A percentile compares a stretch with the other conserved stretches of the same genome.
Conservation (phyloP, 305 asterid species). For the Solanum hybrid region DNA sequence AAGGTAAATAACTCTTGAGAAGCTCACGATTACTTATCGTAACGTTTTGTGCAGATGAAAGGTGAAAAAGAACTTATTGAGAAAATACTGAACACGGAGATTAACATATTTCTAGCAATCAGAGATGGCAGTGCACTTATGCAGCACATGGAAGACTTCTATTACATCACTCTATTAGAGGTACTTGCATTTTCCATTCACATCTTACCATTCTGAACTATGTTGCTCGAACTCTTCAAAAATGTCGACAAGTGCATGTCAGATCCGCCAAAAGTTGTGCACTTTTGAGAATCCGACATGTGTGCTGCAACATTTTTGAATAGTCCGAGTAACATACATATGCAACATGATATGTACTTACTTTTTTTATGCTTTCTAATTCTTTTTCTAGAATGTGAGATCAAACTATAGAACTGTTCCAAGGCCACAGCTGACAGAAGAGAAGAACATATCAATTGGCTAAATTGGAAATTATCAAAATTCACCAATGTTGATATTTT, state of each 20-base stretch:
- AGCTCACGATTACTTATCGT: background rate
- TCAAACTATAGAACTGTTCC: slow-evolving; percentile 52
- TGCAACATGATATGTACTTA: background rate
- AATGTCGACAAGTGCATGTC: too few species aligned
- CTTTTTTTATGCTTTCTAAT: background rate
- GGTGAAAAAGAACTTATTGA: slow-evolving; percentile 87
- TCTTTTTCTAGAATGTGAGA: slow-evolving; percentile 60
- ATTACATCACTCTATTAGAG: slow-evolving; percentile 78
- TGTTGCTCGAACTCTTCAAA: background rate
- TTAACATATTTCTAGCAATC: slow-evolving; percentile 75
- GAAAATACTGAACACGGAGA: slow-evolving; percentile 87
- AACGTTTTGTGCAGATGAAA: slow-evolving; percentile 54
- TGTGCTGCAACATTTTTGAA: background rate
- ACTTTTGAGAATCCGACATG: background rate
- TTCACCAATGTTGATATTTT: background rate
- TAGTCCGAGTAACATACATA: background rate
- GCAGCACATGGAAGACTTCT: slow-evolving; percentile 99
- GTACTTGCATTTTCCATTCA: slow-evolving; percentile 19
- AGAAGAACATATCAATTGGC: slow-evolving; percentile 16
- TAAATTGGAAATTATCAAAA: slow-evolving; percentile 1
- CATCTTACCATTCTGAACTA: background rate
- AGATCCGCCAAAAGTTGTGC: background rate
- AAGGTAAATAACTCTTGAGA: background rate
- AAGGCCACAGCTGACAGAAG: slow-evolving; percentile 27
- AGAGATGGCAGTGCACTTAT: slow-evolving; percentile 96